A percentile compares a stretch with the other conserved stretches of the same genome.
phyloP scores from a whole-genome alignment of 129 eudicot species.

The Flaveria linearis region DNA sequence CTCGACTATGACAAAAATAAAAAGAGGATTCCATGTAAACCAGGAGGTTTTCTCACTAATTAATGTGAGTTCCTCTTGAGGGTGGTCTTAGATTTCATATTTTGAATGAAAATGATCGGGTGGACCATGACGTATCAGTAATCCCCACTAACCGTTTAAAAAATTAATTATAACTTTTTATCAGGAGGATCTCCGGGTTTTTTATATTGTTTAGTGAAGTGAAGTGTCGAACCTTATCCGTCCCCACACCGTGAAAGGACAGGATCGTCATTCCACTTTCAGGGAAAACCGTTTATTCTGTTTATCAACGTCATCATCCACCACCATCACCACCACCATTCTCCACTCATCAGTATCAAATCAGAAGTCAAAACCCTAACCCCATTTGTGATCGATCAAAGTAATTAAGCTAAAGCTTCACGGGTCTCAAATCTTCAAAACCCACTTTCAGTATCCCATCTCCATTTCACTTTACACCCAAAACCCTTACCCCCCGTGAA shows the following conservation, averaged over 20 bases:
- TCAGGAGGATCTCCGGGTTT: too few species aligned
- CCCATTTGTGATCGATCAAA: constrained; percentile 15
- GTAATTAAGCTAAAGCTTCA: background rate
- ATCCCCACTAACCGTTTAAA: too few species aligned
- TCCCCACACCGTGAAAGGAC: constrained; percentile 17
- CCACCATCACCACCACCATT: background rate
- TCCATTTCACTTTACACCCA: constrained; percentile 21
- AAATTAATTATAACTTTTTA: too few species aligned
- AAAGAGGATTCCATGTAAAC: too few species aligned
- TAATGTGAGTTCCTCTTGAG: too few species aligned
- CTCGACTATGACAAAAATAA: too few species aligned
- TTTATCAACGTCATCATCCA: constrained; percentile 1
- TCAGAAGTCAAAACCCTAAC: constrained; percentile 12
- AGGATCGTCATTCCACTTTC: background rate
- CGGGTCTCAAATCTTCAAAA: constrained; percentile 19
- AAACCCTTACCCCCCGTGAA: constrained; percentile 17
- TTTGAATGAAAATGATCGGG: too few species aligned
- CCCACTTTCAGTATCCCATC: constrained; percentile 3
- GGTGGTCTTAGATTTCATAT: too few species aligned
- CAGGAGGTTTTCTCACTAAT: too few species aligned
- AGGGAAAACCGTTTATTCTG: constrained; percentile 14
- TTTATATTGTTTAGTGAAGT: too few species aligned
- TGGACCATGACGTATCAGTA: too few species aligned
- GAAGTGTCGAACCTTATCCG: constrained; percentile 21
- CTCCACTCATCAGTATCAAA: background rate